These are phyloP conservation scores for Mycena chlorophos DNA, from an alignment of 768 basidiomycete species.

Conservation along the genomic window DNA sequence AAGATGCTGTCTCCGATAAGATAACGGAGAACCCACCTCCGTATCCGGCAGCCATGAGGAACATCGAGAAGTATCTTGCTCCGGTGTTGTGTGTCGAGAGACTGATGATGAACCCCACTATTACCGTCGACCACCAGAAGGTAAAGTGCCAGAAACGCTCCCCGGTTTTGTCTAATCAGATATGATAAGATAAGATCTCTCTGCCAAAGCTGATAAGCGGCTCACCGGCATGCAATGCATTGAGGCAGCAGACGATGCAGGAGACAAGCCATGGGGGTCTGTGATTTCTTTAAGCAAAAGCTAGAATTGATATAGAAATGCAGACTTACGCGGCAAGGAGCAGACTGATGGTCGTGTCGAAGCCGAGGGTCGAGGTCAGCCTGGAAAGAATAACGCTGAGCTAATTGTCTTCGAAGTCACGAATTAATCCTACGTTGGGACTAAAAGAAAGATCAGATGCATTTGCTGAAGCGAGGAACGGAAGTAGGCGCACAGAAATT, in stretches of 20 bases:
- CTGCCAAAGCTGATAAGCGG: background rate
- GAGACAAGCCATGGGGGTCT: slow-evolving; percentile 65
- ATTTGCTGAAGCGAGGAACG: background rate
- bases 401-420: background rate
- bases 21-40: too few relatives aligned
- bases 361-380: slow-evolving; percentile 59
- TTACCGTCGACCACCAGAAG: slow-evolving; percentile 57
- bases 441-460: background rate
- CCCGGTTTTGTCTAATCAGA: slow-evolving; percentile 47
- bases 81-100: slow-evolving; percentile 51
- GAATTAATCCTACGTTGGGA: slow-evolving; percentile 40
- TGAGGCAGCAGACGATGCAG: slow-evolving; percentile 47
- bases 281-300: background rate
- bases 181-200: background rate
- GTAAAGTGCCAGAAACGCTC: slow-evolving; percentile 65
- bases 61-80: slow-evolving; percentile 60
- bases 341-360: slow-evolving; percentile 54
- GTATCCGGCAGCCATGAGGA: slow-evolving; percentile 63
- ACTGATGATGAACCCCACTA: slow-evolving; percentile 60
- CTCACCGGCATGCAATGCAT: slow-evolving; percentile 52
- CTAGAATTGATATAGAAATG: background rate
- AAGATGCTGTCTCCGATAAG: too few relatives aligned
- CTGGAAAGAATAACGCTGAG: slow-evolving; percentile 35
- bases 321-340: slow-evolving; percentile 56
- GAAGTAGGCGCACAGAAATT: slow-evolving; percentile 44